These are phyloP conservation scores for Aspergillus tamarii DNA, from an alignment of 2,329 filamentous ascomycete genomes.

Conservation along the genomic window DNA sequence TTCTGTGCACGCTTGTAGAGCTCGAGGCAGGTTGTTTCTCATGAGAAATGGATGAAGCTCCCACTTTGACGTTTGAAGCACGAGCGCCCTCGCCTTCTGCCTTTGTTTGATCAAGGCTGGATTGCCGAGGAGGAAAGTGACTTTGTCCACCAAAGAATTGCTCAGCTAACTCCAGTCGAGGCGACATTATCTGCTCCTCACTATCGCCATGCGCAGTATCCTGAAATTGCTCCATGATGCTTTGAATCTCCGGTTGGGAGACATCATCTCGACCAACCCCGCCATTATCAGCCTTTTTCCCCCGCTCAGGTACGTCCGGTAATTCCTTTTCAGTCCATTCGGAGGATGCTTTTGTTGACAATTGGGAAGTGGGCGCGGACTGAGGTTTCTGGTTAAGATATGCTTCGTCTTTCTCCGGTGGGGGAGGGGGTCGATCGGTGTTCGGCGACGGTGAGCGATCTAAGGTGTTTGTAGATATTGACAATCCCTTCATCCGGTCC, in stretches of 20 bases:
- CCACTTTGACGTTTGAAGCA: constrained; percentile 22
- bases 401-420: constrained; percentile 54
- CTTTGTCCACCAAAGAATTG: constrained; percentile 70
- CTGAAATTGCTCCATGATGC: constrained; percentile 95
- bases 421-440: constrained; percentile 47
- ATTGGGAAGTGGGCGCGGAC: constrained; percentile 40
- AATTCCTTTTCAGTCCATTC: constrained; percentile 45
- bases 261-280: constrained; percentile 69
- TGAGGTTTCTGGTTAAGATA: constrained; percentile 51
- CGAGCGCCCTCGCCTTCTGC: constrained; percentile 36
- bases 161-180: constrained; percentile 78
- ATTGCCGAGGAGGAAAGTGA: constrained; percentile 79
- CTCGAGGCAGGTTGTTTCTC: constrained; percentile 29
- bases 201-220: constrained; percentile 71
- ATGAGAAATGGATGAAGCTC: constrained; percentile 16
- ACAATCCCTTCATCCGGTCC: constrained; percentile 35
- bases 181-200: constrained; percentile 88
- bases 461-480: constrained; percentile 30
- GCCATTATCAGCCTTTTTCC: constrained; percentile 55
- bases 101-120: constrained; percentile 77
- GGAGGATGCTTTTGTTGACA: constrained; percentile 42
- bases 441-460: constrained; percentile 20
- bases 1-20: constrained; percentile 30
- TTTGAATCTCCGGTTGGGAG: constrained; percentile 86
- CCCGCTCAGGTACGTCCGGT: constrained; percentile 37